Evolutionary conservation across 2,329 filamentous ascomycete genomes (phyloP), one percentile per base, ranked within the genome.

Genomic region (Aspergillus costaricaensis): DNA sequence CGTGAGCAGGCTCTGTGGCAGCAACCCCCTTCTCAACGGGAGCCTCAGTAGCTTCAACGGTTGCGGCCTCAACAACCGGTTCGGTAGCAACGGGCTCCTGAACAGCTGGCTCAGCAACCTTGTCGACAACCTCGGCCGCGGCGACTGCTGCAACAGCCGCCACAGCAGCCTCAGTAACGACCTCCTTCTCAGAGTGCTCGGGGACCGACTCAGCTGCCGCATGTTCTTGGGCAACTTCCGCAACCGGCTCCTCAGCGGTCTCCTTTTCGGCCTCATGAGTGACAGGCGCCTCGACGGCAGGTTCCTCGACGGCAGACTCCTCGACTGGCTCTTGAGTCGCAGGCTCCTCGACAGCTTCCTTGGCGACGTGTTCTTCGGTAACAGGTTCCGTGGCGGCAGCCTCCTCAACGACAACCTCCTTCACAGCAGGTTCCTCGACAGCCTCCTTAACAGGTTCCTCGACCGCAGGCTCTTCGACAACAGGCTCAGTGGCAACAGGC

Each of bases 251-350:
- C 23, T 52, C 54, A n/a, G 36, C 44, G 41, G 53, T 32, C n/a
- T 62, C 55, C 21, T 30, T 47, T 27, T 49, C n/a, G 6, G 36
- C 44, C 4, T 65, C 58, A 27, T 64, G 55, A n/a, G 41, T 41
- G 3, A 51, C 51, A 14, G 63, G 41, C 50, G 62, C 66, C 36
- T 65, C 61, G n/a, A 43, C 39, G 5, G 32, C 44, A n/a, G 19
- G 21, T 19, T 23, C 44, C 30, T 25, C 61, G 23, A 41, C n/a
- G 17, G 38, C 27, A 10, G n/a, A n/a, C 50, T 53, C 41, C 14
- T 49, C 30, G 30, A 54, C 59, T n/a, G n/a, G n/a, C n/a, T n/a
- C n/a, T n/a, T n/a, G n/a, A n/a, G n/a, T n/a, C n/a, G n/a, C n/a
- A n/a, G n/a, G n/a, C 50, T 53, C 41, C 14, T 49, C 30, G 30